Conservation (phyloP, 805 yeast species). For the Candida koratica region DNA sequence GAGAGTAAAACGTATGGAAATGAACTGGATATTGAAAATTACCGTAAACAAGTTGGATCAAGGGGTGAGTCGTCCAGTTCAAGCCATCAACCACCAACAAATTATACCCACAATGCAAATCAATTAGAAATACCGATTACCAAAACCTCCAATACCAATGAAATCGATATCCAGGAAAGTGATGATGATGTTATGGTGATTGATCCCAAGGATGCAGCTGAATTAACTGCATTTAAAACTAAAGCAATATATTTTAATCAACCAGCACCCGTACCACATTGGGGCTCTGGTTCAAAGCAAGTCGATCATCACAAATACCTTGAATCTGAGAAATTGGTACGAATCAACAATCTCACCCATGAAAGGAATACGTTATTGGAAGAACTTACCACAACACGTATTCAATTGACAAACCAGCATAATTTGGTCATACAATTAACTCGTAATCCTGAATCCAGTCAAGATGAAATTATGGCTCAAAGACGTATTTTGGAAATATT, state of each 20-base stretch:
- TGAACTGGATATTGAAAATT: background rate
- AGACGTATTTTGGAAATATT: background rate
- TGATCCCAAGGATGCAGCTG: slow-evolving; percentile 29
- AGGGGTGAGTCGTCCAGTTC: background rate
- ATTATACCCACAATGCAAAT: no score
- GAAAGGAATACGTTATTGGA: background rate
- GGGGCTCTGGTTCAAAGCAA: slow-evolving; percentile 4
- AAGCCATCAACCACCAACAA: no score
- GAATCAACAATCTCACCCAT: background rate
- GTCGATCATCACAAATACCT: background rate
- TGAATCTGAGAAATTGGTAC: background rate
- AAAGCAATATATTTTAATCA: slow-evolving; percentile 14
- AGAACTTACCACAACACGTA: background rate
- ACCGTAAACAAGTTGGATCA: background rate
- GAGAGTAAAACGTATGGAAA: background rate
- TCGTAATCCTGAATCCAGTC: background rate
- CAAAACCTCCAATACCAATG: background rate
- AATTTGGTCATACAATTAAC: background rate
- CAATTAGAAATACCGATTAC: background rate
- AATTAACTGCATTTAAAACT: slow-evolving; percentile 21
- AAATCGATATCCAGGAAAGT: background rate
- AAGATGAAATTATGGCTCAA: background rate
- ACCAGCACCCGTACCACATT: slow-evolving; percentile 30
- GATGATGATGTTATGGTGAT: slow-evolving; percentile 29
- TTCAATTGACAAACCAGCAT: background rate